Evolutionary conservation across 179 eudicot species (phyloP), one percentile per base, ranked within the genome.

Genomic region (Sideroxylon spinosum): DNA sequence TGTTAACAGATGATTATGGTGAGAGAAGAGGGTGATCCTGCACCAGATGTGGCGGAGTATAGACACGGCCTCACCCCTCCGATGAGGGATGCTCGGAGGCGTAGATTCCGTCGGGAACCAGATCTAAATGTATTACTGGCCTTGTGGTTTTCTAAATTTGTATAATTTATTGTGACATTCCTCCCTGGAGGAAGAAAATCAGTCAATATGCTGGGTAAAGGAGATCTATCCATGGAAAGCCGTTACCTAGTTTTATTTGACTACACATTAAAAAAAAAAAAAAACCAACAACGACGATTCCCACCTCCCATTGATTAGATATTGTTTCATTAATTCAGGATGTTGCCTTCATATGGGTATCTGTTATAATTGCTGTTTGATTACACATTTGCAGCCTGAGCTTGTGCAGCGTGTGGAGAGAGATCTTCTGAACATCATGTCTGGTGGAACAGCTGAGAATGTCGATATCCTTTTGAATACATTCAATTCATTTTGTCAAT

Each of bases 21-120:
- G 75, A 88, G 91, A 82, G 98, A 92, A 82, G 89, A 88, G 61
- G 80, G 83, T 81, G 99, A 93, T 76, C 64, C 76, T 84, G 90
- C 87, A 20, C 99, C 99, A 69, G 99, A 95, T 72, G 82, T 77
- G 78, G 86, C 88, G 78, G 97, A 95, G 88, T 88, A 85, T 76
- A 87, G 90, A 74, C 99, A 95, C 85, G 99, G 99, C 74, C 91
- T 95, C 32, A 92, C 99, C 49, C 95, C 98, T 80, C 91, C 99
- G 48, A 89, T 93, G 98, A 86, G 92, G 80, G 99, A 95, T 88
- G 99, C 97, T 73, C 93, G 97, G 49, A 91, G 97, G 84, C 90
- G 95, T 75, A 87, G 97, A 84, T 95, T 95, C 85, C 93, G 98
- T 57, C 86, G 95, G 70, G 98, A 95, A 83, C 93, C 99, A 11